These are phyloP conservation scores for Fraxinus ornus DNA, from an alignment of 305 asterid species.

Conservation along the genomic window DNA sequence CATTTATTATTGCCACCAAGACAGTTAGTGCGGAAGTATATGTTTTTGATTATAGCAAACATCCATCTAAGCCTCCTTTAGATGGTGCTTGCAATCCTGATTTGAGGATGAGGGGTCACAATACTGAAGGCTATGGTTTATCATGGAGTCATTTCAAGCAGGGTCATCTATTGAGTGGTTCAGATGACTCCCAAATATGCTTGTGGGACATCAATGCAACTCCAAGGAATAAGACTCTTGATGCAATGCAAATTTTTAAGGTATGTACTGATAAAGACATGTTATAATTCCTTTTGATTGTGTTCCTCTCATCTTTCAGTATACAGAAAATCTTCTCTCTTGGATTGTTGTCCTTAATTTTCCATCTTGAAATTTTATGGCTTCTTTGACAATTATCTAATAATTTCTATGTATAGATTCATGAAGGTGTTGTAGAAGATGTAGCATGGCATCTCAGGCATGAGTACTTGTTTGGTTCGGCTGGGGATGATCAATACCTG, in stretches of 20 bases:
- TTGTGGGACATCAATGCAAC: slow-evolving; percentile 35
- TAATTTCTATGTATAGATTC: slow-evolving; percentile 46
- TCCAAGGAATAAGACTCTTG: slow-evolving; percentile 56
- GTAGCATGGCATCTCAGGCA: slow-evolving; percentile 97
- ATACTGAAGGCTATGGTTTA: slow-evolving; percentile 85
- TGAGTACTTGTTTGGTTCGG: slow-evolving; percentile 90
- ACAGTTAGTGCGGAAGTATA: slow-evolving; percentile 85
- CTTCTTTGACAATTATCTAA: slow-evolving; percentile 18
- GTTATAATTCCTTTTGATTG: neutral
- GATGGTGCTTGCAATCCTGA: slow-evolving; percentile 91
- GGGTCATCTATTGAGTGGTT: slow-evolving; percentile 85
- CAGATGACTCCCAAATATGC: slow-evolving; percentile 28
- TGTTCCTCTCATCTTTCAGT: neutral
- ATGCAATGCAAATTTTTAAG: slow-evolving; percentile 84
- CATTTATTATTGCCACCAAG: slow-evolving; percentile 80
- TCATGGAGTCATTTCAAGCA: slow-evolving; percentile 87
- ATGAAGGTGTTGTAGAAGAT: slow-evolving; percentile 97
- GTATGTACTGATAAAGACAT: slow-evolving; percentile 27
- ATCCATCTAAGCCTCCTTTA: slow-evolving; percentile 86
- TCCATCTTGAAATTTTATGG: slow-evolving; percentile 4
- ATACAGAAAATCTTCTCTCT: neutral
- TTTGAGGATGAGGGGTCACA: slow-evolving; percentile 87
- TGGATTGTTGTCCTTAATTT: neutral
- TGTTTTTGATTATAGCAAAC: slow-evolving; percentile 85
- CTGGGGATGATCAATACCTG: slow-evolving; percentile 91